A percentile compares a stretch with the other conserved stretches of the same genome.
These are phyloP conservation scores for Cystobasidiaceae sp. DNA, from an alignment of 1,284 basidiomycete species.

Conservation along the genomic window DNA sequence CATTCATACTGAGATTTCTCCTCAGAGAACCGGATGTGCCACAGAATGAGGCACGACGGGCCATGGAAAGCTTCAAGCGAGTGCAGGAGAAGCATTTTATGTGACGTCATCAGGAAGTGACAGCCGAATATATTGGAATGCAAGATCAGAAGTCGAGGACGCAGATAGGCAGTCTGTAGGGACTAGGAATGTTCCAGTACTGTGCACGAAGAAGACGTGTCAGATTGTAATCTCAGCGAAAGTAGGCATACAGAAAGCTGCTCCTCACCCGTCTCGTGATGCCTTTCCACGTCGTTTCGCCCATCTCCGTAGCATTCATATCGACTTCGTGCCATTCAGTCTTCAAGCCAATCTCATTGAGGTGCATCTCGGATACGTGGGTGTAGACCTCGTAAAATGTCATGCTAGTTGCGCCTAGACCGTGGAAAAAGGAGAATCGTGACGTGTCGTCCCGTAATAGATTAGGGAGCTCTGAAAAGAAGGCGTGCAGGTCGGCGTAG, in stretches of 20 bases:
- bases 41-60: too few species aligned
- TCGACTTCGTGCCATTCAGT: conserved; percentile 70
- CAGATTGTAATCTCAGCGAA: not conserved
- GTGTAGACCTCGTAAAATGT: conserved; percentile 78
- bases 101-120: too few species aligned
- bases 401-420: conserved; percentile 72
- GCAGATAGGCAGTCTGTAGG: conserved; percentile 21
- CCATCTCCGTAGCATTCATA: conserved; percentile 45
- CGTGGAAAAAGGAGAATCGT: conserved; percentile 88
- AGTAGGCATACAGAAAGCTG: too few species aligned
- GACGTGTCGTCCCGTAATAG: conserved; percentile 70
- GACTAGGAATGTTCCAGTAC: conserved; percentile 30
- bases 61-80: too few species aligned
- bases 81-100: too few species aligned
- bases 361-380: conserved; percentile 65
- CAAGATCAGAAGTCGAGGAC: conserved; percentile 18
- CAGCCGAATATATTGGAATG: too few species aligned
- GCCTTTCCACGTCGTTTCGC: conserved; percentile 42
- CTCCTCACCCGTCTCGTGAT: conserved; percentile 15
- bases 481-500: conserved; percentile 60
- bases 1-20: too few species aligned
- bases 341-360: conserved; percentile 69
- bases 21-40: too few species aligned
- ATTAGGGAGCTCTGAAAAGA: conserved; percentile 78
- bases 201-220: not conserved